A percentile compares a stretch with the other conserved stretches of the same genome.
phyloP scores from a whole-genome alignment of 352 stramenopile genomes.

The Saprolegnia parasitica region DNA sequence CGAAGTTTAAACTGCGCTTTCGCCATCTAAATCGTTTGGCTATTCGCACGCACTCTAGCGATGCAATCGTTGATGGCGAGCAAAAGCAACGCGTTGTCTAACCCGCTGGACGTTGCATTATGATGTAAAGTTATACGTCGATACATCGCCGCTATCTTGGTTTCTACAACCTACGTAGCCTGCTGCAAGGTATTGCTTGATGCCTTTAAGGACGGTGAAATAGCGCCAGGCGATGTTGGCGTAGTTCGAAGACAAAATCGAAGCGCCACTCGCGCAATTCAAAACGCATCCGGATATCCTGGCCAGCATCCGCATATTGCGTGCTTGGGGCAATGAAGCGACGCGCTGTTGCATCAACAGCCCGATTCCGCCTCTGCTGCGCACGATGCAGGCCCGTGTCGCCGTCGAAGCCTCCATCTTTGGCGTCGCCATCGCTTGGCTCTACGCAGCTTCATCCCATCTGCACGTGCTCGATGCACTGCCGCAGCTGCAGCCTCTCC shows the following conservation, averaged over 20 bases:
- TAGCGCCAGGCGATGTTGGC: not conserved
- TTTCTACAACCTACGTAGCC: too few species aligned
- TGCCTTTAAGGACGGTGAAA: not conserved
- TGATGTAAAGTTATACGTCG: too few species aligned
- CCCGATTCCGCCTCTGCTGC: not conserved
- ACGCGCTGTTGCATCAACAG: constrained; percentile 16
- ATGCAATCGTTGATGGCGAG: not conserved
- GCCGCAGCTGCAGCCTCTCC: not conserved
- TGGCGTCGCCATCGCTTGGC: constrained; percentile 16
- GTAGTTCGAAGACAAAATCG: not conserved
- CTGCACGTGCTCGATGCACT: not conserved
- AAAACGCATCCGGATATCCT: not conserved
- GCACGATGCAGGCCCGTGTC: constrained; percentile 6
- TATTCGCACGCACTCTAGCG: not conserved
- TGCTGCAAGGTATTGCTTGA: too few species aligned
- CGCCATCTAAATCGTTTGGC: too few species aligned
- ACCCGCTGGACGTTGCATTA: too few species aligned
- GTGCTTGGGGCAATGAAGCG: not conserved
- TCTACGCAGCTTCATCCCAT: constrained; percentile 10
- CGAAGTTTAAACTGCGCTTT: too few species aligned
- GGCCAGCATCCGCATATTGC: not conserved
- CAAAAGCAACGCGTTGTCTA: not conserved
- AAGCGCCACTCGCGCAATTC: not conserved
- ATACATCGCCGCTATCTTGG: too few species aligned
- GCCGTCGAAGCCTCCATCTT: constrained; percentile 22